Evolutionary conservation across 345 rosid species (phyloP), one percentile per base, ranked within the genome.

Genomic region (Arabis alpina): DNA sequence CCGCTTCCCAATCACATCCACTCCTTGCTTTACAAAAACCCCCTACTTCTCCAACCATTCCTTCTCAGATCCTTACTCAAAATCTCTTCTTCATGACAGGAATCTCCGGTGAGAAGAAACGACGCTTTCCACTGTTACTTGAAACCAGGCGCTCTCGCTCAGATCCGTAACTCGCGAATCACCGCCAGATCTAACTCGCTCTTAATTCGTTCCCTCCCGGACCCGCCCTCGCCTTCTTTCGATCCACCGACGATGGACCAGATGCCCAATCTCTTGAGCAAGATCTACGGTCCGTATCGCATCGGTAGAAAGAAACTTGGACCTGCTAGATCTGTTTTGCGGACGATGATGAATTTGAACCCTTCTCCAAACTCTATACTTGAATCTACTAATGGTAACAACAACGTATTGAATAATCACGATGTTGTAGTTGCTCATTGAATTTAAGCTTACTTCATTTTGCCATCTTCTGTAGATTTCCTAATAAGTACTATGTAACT

Each of bases 81-180:
- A 16, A 36, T 51, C 67, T 12, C 43, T 4, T 56, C 57, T 37
- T 68, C 32, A 81, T 81, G 84, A 81, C 72, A 48, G 66, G 57
- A 64, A 49, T 36, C 53, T 1, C 57, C 67, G 23, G 10, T 55
- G 16, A 75, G 66, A 37, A 77, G 71, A 61, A 58, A 45, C 69
- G 81, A 80, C 10, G 79, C 76, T 3, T 78, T 74, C 73, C 78
- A 80, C 70, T 77, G 70, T 30, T 88, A 79, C 72, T 71, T 88
- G 47, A 88, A 82, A 63, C 88, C 90, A 1, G 88, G 93, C 5
- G 85, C 85, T 4, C 72, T 88, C 3, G 87, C 90, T 28, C 84
- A 73, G 56, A 73, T 88, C 71, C 73, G 90, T 13, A 80, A 85
- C 80, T 80, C 86, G 44, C 82, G 74, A 53, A 77, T 88, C 80